Base-by-base conservation (phyloP, 192 early-diverging fungal genomes). In the Lobosporangium transversale region DNA sequence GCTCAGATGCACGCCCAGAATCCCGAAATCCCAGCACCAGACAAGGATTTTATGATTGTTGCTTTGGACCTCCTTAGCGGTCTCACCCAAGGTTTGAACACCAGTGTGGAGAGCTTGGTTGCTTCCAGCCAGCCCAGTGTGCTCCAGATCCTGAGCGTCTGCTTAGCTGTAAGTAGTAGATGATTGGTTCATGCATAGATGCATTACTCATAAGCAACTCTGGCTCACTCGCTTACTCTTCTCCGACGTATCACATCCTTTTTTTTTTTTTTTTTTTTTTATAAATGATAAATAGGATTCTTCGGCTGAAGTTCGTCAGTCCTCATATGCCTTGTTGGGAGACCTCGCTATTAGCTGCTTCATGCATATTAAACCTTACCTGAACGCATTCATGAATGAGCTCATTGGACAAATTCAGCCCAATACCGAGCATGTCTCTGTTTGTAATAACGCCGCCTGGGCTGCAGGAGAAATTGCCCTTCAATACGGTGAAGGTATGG, bases 401-500 rank as follows among this genome's bases (percentile, higher is more conserved):
- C 82, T 94, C 43, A 83, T 92, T 58, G 70, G 74, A 14, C 86
- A 94, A 69, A 86, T 99, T 32, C 86, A 93, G 53, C 87, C 87
- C 36, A 89, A 85, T 61, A 84, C 89, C 37, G 93, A 94, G 53
- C 84, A 80, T 70, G 83, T 94, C 20, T 93, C 92, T 30, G 95
- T 96, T 32, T 95, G 93, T 84, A 99, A 99, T 80, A 99, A 99
- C 68, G 98, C 97, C 17, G 89, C 94, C 18, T 99, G 98, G 98
- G 92, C 97, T 18, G 92, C 89, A 14, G 98, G 97, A 49, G 98
- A 99, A 86, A 94, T 99, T 76, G 91, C 96, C 23, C 79, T 98
- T 26, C 90, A 98, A 81, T 58, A 68, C 84, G 90, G 90, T 29
- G 73, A 82, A 15, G 94, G 92, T 24, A 95, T 98, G 83, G 80